phyloP scores from a whole-genome alignment of 768 basidiomycete genomes.

The Scleroderma bovista region DNA sequence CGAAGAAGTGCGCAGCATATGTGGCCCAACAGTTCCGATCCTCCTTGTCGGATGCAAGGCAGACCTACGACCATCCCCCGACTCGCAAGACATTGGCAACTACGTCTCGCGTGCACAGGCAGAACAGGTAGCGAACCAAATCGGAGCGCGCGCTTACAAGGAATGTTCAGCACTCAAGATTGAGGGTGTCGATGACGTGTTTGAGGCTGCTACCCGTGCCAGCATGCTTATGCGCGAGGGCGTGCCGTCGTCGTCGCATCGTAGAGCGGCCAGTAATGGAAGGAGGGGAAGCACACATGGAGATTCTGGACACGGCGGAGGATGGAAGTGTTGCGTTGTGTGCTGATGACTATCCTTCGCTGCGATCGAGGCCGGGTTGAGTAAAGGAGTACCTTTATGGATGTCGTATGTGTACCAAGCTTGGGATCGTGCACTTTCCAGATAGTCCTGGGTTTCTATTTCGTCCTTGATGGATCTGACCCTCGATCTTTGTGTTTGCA shows the following conservation, averaged over 20 bases:
- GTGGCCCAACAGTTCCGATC: constrained; percentile 88
- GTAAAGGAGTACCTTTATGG: too few species aligned
- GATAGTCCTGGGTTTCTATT: background rate
- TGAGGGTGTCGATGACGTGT: constrained; percentile 94
- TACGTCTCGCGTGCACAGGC: constrained; percentile 78
- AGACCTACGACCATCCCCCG: constrained; percentile 69
- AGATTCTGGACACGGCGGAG: constrained; percentile 36
- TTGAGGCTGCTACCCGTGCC: constrained; percentile 93
- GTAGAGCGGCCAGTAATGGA: constrained; percentile 52
- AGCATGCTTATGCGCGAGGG: constrained; percentile 95
- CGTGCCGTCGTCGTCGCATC: constrained; percentile 49
- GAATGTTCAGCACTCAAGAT: constrained; percentile 90
- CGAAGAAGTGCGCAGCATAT: constrained; percentile 96
- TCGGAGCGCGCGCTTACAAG: constrained; percentile 91
- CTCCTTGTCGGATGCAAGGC: constrained; percentile 95
- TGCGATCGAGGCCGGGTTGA: background rate
- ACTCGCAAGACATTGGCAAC: constrained; percentile 41
- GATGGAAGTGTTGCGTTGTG: constrained; percentile 60
- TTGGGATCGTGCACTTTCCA: background rate
- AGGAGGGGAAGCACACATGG: constrained; percentile 31
- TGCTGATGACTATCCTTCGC: constrained; percentile 34
- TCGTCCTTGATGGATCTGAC: background rate
- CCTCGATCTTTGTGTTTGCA: background rate
- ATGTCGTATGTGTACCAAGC: background rate
- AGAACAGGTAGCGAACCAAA: constrained; percentile 72